phyloP scores from a whole-genome alignment of 2,329 filamentous ascomycete species.

The Ceratocystis variospora region DNA sequence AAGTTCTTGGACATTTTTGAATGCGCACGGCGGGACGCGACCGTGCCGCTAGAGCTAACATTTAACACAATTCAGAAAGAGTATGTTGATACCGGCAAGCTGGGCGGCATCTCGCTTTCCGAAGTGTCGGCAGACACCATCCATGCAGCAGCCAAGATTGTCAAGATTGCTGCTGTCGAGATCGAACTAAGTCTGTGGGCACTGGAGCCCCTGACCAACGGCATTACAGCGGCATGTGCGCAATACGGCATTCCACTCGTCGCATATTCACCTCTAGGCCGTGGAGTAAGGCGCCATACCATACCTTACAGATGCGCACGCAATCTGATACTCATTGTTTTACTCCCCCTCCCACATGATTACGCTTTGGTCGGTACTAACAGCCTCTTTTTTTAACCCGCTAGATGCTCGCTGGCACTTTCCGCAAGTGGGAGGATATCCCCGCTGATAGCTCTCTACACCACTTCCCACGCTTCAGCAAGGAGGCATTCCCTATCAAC shows the following conservation, averaged over 20 bases:
- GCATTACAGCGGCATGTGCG: constrained; percentile 40
- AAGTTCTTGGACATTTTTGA: constrained; percentile 50
- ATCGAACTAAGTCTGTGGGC: constrained; percentile 40
- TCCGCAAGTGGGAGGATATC: constrained; percentile 42
- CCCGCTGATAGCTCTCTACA: constrained; percentile 36
- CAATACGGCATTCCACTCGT: constrained; percentile 55
- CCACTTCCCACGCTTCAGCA: constrained; percentile 44
- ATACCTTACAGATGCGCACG: not conserved
- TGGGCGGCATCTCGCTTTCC: constrained; percentile 39
- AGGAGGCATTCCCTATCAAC: constrained; percentile 50
- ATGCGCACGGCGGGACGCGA: constrained; percentile 42
- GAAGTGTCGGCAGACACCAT: constrained; percentile 38
- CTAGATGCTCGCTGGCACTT: constrained; percentile 39
- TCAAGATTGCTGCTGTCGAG: constrained; percentile 37
- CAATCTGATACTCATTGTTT: not conserved
- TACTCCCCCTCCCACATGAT: not conserved
- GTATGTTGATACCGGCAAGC: constrained; percentile 38
- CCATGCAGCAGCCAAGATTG: constrained; percentile 32
- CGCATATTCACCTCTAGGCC: constrained; percentile 58
- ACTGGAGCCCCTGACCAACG: constrained; percentile 37
- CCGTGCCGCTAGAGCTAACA: constrained; percentile 32
- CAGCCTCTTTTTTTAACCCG: constrained; percentile 30
- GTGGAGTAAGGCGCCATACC: constrained; percentile 29
- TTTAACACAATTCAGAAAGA: constrained; percentile 33
- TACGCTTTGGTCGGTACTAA: constrained; percentile 15